Evolutionary conservation across 768 basidiomycete species (phyloP).

Genomic region (Rhizopogon roseolus): DNA sequence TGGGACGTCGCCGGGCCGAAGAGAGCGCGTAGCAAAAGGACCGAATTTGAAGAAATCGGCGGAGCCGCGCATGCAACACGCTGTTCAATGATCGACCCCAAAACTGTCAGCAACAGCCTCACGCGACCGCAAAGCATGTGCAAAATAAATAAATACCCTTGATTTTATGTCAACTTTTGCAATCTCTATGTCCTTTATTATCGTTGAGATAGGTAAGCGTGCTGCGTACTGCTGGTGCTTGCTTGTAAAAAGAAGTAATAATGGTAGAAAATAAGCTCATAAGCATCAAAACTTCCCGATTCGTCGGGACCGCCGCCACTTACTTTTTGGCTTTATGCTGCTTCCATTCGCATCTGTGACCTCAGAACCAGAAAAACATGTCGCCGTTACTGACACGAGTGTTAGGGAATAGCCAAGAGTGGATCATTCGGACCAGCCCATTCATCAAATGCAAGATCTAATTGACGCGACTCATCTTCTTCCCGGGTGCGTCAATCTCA

Average conservation of each 20-base stretch:
- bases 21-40: neutral
- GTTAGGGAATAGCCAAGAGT: neutral
- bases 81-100: constrained; percentile 18
- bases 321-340: neutral
- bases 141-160: neutral
- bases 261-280: neutral
- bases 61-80: constrained; percentile 4
- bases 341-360: neutral
- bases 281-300: neutral
- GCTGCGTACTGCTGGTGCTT: constrained; percentile 7
- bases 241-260: too few species aligned
- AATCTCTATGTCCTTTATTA: constrained; percentile 7
- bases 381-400: neutral
- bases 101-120: constrained; percentile 27
- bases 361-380: neutral
- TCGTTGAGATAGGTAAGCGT: constrained; percentile 2
- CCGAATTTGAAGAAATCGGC: neutral
- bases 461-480: neutral
- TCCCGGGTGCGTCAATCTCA: neutral
- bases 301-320: neutral
- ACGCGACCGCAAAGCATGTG: constrained; percentile 12
- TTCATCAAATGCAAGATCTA: neutral
- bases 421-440: neutral
- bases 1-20: neutral
- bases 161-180: constrained; percentile 23